Conservation (phyloP, 192 early-diverging fungal genomes). For the Coemansia sp. region DNA sequence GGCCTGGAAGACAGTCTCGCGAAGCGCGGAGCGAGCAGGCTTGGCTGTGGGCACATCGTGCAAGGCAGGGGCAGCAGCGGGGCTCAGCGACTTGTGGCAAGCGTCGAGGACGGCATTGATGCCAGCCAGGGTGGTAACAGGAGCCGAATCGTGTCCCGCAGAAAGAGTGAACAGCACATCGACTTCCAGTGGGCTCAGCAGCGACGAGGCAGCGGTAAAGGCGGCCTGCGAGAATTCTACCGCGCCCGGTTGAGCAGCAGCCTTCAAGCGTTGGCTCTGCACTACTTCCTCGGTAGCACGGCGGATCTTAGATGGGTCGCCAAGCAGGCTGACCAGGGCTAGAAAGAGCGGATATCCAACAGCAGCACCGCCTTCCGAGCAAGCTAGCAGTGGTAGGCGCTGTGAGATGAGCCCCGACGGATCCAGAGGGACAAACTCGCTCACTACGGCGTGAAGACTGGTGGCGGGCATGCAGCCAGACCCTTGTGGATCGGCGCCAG, state of each 20-base stretch:
- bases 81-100: constrained; percentile 28
- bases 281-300: constrained; percentile 43
- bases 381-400: constrained; percentile 41
- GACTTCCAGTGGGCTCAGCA: constrained; percentile 52
- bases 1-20: constrained; percentile 57
- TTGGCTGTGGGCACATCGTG: neutral
- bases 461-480: constrained; percentile 40
- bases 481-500: constrained; percentile 17
- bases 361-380: constrained; percentile 13
- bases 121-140: constrained; percentile 18
- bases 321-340: constrained; percentile 48
- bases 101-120: constrained; percentile 20
- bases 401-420: constrained; percentile 16
- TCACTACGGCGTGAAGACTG: constrained; percentile 32
- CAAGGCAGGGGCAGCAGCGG: constrained; percentile 13
- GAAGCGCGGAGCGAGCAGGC: constrained; percentile 13
- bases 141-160: constrained; percentile 18
- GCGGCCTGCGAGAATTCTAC: constrained; percentile 10
- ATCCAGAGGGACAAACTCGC: constrained; percentile 38
- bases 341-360: constrained; percentile 58
- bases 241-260: neutral
- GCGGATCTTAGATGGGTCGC: constrained; percentile 40
- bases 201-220: constrained; percentile 14
- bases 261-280: neutral
- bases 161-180: constrained; percentile 48